Conservation (phyloP, 345 rosid genomes). For the Lenwebbia sp. region DNA sequence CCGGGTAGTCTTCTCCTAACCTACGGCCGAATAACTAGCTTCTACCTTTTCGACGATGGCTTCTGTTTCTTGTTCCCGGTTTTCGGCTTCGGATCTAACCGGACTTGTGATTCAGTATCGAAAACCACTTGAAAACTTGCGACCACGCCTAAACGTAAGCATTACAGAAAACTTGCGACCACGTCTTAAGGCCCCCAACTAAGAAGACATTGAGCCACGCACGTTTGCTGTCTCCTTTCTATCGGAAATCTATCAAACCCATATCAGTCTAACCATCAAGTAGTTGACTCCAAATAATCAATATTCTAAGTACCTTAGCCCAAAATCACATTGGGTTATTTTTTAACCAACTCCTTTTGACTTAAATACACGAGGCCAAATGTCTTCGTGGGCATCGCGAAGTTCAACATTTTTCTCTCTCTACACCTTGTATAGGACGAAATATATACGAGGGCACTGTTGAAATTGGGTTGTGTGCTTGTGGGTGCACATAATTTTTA, state of each 20-base stretch:
- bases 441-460: background rate
- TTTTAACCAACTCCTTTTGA: background rate
- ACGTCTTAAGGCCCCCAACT: background rate
- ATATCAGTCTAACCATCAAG: background rate
- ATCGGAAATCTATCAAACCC: background rate
- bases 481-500: background rate
- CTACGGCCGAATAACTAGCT: background rate
- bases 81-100: background rate
- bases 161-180: background rate
- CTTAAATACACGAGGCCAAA: background rate
- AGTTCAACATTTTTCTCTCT: background rate
- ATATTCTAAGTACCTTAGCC: background rate
- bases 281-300: background rate
- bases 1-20: background rate
- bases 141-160: background rate
- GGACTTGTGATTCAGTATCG: background rate
- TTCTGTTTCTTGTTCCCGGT: background rate
- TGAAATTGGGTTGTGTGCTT: background rate
- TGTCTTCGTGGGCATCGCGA: constrained; percentile 2
- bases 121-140: background rate
- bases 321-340: background rate
- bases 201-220: background rate
- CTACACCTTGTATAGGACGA: background rate
- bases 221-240: background rate
- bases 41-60: background rate